A percentile compares a stretch with the other conserved stretches of the same genome.
Conservation (phyloP, 495 filamentous ascomycete species). For the Penicillium salamii region DNA sequence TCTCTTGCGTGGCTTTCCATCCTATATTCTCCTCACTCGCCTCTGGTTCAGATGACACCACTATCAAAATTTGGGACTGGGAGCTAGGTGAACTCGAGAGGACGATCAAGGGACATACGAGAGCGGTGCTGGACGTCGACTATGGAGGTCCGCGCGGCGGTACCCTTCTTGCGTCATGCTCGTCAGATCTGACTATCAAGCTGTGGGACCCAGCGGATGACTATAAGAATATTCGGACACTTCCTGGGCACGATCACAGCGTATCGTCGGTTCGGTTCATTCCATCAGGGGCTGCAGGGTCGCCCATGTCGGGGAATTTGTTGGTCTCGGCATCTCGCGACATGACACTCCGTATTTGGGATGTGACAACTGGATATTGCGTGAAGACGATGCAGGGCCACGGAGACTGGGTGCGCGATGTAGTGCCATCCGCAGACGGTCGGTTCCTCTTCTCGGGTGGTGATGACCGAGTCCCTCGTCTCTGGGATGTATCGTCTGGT, state of each 20-base stretch:
- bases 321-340: constrained; percentile 82
- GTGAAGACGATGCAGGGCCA: constrained; percentile 56
- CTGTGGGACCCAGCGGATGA: constrained; percentile 93
- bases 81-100: constrained; percentile 89
- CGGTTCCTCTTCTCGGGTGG: constrained; percentile 82
- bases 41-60: constrained; percentile 89
- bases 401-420: constrained; percentile 88
- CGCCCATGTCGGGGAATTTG: constrained; percentile 57
- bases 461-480: constrained; percentile 73
- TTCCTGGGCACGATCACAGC: constrained; percentile 91
- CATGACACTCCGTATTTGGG: constrained; percentile 84
- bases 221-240: constrained; percentile 92
- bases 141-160: constrained; percentile 86
- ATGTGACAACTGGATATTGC: constrained; percentile 89
- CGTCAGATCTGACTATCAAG: constrained; percentile 89
- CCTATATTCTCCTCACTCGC: constrained; percentile 89
- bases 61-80: constrained; percentile 98
- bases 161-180: constrained; percentile 86
- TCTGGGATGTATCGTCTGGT: constrained; percentile 73
- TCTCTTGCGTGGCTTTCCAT: constrained; percentile 93
- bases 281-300: constrained; percentile 64
- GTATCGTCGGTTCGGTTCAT: constrained; percentile 90
- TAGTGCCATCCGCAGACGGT: constrained; percentile 82
- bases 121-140: constrained; percentile 83
- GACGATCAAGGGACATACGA: constrained; percentile 92